A percentile compares a stretch with the other conserved stretches of the same genome.
These are phyloP conservation scores for Asclepias syriaca DNA, from an alignment of 257 asterid genomes.

Conservation along the genomic window DNA sequence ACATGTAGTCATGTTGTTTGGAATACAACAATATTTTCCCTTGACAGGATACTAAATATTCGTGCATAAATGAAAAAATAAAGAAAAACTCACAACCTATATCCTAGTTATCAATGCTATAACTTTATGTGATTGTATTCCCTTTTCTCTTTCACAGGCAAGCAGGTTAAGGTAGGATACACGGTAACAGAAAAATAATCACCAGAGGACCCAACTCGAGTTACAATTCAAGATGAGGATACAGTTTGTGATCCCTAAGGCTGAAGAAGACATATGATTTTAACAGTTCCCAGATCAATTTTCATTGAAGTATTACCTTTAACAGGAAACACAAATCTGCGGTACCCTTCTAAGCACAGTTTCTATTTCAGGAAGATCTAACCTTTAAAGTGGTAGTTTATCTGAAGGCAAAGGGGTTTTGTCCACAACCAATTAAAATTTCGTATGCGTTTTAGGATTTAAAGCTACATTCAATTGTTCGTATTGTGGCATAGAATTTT, in stretches of 20 bases:
- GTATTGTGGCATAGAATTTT: not conserved
- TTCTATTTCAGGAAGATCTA: not conserved
- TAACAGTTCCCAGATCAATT: not conserved
- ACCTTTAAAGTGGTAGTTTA: not conserved
- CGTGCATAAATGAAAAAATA: not conserved
- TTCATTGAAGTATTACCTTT: not conserved
- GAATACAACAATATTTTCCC: not conserved
- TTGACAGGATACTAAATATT: too few relatives aligned
- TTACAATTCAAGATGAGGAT: not conserved
- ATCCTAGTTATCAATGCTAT: not conserved
- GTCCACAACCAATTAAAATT: not conserved
- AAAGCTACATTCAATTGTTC: not conserved
- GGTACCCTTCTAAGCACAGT: not conserved
- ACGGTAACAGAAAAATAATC: not conserved
- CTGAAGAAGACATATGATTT: not conserved
- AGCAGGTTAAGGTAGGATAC: not conserved
- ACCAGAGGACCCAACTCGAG: not conserved
- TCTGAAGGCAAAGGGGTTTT: not conserved
- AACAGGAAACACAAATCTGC: not conserved
- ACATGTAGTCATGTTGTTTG: not conserved
- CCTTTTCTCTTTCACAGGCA: not conserved
- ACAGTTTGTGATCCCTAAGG: not conserved
- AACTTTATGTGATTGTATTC: not conserved
- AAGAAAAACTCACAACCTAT: not conserved
- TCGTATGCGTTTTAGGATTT: not conserved